These are phyloP conservation scores for Echium plantagineum DNA, from an alignment of 257 asterid species.

Conservation along the genomic window DNA sequence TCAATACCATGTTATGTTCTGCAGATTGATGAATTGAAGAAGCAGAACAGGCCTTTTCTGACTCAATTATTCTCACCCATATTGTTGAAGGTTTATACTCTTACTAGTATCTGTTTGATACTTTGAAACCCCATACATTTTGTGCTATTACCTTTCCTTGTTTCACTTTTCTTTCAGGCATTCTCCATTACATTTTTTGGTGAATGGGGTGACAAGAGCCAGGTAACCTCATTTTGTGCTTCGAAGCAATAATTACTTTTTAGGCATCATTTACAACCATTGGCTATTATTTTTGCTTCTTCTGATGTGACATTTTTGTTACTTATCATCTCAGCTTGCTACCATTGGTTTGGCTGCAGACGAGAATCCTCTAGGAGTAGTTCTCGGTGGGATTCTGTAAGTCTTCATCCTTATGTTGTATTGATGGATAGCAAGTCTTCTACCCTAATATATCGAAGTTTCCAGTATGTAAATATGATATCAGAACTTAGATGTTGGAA, in stretches of 20 bases:
- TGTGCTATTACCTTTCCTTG: conserved; percentile 1
- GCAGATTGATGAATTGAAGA: conserved; percentile 67
- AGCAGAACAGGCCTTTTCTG: conserved; percentile 59
- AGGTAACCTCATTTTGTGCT: conserved; percentile 31
- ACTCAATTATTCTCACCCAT: conserved; percentile 87
- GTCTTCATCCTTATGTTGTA: no score
- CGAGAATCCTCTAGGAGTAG: conserved; percentile 84
- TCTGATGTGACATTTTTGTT: not conserved
- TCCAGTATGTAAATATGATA: no score
- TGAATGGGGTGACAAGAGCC: conserved; percentile 99
- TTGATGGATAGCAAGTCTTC: no score
- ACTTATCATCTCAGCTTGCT: conserved; percentile 49
- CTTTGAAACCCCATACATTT: conserved; percentile 4
- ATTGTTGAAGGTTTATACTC: conserved; percentile 58
- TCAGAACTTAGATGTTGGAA: no score
- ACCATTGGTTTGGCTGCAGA: conserved; percentile 99
- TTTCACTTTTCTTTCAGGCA: conserved; percentile 42
- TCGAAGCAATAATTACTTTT: not conserved
- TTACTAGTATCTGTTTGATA: not conserved
- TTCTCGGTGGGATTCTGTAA: no score
- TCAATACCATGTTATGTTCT: not conserved
- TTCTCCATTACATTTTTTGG: conserved; percentile 97
- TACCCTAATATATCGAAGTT: no score
- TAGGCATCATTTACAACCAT: not conserved
- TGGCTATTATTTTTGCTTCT: not conserved